These are phyloP conservation scores for Aspergillus sp. DNA, from an alignment of 2,329 filamentous ascomycete genomes.

Conservation along the genomic window DNA sequence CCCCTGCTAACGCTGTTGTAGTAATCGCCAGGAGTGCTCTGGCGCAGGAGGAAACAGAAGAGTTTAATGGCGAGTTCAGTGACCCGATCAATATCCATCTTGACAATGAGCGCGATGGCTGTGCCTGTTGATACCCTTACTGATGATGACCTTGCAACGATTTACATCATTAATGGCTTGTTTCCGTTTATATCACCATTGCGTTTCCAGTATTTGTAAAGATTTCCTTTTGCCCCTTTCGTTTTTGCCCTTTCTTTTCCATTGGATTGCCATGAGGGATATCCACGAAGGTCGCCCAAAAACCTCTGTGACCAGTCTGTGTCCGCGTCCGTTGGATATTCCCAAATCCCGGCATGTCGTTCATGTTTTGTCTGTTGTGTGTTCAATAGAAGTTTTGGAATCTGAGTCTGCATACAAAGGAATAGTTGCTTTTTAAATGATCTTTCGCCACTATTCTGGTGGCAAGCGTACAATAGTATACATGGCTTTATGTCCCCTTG, in stretches of 20 bases:
- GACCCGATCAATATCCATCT: conserved; percentile 98
- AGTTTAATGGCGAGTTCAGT: conserved; percentile 94
- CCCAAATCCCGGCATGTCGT: no score
- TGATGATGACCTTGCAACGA: conserved; percentile 19
- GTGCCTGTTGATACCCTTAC: conserved; percentile 62
- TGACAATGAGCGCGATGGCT: conserved; percentile 85
- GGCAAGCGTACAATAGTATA: no score
- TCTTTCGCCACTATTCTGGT: no score
- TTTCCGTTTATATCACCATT: conserved; percentile 6
- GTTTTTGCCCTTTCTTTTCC: neutral
- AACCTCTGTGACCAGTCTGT: no score
- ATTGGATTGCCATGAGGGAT: no score
- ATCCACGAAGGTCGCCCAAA: no score
- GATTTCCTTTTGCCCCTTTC: conserved; percentile 6
- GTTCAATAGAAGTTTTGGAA: no score
- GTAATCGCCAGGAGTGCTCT: conserved; percentile 95
- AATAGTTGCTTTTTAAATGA: no score
- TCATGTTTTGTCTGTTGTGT: no score
- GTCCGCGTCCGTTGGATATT: no score
- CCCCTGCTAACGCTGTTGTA: conserved; percentile 31
- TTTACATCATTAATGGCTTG: conserved; percentile 13
- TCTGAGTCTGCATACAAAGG: no score
- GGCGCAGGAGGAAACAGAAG: conserved; percentile 93
- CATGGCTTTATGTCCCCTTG: no score
- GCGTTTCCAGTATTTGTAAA: conserved; percentile 11